These are phyloP conservation scores for Penicillium silybi DNA, from an alignment of 495 filamentous ascomycete genomes.

Conservation along the genomic window DNA sequence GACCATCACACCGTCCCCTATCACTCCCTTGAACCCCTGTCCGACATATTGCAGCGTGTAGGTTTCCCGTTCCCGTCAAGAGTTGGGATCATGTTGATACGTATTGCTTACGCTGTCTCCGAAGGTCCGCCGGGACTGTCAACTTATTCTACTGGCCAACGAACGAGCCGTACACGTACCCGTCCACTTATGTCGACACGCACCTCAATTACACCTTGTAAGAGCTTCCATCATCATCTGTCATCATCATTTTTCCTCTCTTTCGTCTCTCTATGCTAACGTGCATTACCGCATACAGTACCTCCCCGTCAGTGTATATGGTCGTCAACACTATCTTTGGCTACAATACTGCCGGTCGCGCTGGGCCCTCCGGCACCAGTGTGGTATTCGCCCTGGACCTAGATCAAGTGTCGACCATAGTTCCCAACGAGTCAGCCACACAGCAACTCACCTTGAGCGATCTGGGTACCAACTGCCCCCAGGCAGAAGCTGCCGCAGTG, in stretches of 20 bases:
- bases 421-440: slow-evolving; percentile 6
- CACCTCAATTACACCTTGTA: slow-evolving; percentile 19
- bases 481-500: slow-evolving; percentile 10
- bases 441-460: slow-evolving; percentile 17
- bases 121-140: slow-evolving; percentile 18
- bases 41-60: slow-evolving; percentile 20
- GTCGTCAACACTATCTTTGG: slow-evolving; percentile 16
- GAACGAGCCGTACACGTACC: slow-evolving; percentile 9
- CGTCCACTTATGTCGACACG: slow-evolving; percentile 14
- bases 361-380: slow-evolving; percentile 18
- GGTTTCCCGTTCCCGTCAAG: not conserved
- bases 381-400: slow-evolving; percentile 17
- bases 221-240: not conserved
- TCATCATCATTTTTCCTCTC: not conserved
- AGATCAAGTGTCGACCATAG: slow-evolving; percentile 16
- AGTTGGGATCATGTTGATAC: not conserved
- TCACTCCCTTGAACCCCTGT: slow-evolving; percentile 6
- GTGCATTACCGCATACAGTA: slow-evolving; percentile 1
- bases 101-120: slow-evolving; percentile 1
- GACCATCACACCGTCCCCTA: slow-evolving; percentile 13
- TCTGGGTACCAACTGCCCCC: slow-evolving; percentile 18
- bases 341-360: slow-evolving; percentile 15
- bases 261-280: not conserved
- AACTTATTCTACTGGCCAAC: slow-evolving; percentile 24
- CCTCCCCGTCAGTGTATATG: slow-evolving; percentile 22